Evolutionary conservation across 345 rosid genomes (phyloP), one percentile per base, ranked within the genome.

Genomic region (Pistacia vera): DNA sequence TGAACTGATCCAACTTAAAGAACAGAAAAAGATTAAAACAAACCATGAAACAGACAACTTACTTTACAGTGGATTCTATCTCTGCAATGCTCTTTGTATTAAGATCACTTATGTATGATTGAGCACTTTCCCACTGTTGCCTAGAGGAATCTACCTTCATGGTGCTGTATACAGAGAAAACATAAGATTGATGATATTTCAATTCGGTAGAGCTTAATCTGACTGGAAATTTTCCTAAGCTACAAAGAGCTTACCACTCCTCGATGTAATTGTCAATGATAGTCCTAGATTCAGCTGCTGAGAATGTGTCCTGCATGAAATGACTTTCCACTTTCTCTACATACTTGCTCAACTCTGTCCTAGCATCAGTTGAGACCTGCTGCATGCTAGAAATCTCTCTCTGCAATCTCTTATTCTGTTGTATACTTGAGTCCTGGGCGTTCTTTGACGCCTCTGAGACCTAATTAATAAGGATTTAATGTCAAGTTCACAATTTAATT

Each of bases 241-340:
- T 51, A 60, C 36, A 69, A 20, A 51, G 38, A 6, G 73, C 78
- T 33, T 86, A 93, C 99, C 96, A 89, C 63, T 92, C 89, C 35
- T 88, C 85, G 65, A 91, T 85, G 79, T 78, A 75, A 80, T 74
- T 82, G 70, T 87, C 92, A 86, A 88, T 86, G 60, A 86, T 64
- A 55, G 80, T 76, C 68, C 78, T 81, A 78, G 89, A 81, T 87
- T 88, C 91, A 48, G 91, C 92, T 3, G 83, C 82, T 20, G 88
- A 86, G 77, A 91, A 86, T 46, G 91, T 86, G 70, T 90, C 89
- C 76, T 86, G 90, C 54, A 84, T 73, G 85, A 86, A 95, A 62
- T 77, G 74, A 8, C 56, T 83, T 81, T 88, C 85, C 59, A 73
- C 81, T 66, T 83, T 77, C 77, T 81, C 81, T 30, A 80, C 66